Conservation (phyloP, 768 basidiomycete genomes). For the Leccinum sublutescens region DNA sequence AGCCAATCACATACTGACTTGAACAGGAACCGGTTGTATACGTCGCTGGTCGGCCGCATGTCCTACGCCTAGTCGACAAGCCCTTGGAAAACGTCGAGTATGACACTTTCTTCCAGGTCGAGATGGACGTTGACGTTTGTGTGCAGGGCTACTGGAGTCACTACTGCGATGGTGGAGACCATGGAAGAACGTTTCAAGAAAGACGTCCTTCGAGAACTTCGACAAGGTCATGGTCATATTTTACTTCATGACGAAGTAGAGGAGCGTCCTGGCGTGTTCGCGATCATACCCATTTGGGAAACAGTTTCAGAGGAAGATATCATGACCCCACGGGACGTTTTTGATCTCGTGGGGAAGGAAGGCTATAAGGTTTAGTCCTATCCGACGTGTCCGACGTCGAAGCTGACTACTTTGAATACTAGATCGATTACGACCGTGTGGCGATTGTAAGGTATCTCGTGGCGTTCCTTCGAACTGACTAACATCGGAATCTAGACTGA, state of each 20-base stretch:
- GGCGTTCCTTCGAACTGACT: background rate
- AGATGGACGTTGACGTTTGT: background rate
- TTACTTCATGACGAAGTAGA: conserved; percentile 95
- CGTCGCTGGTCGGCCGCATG: conserved; percentile 83
- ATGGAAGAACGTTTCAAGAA: conserved; percentile 89
- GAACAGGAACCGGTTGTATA: conserved; percentile 96
- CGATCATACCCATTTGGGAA: conserved; percentile 95
- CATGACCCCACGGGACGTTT: conserved; percentile 84
- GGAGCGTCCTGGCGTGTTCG: conserved; percentile 84
- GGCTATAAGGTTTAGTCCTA: conserved; percentile 56
- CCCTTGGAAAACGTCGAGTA: conserved; percentile 96
- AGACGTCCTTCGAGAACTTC: conserved; percentile 84
- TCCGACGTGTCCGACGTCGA: background rate
- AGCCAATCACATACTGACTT: background rate
- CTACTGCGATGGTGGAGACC: conserved; percentile 82
- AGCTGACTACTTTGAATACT: conserved; percentile 7
- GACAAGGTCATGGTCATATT: conserved; percentile 66
- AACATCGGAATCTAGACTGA: conserved; percentile 63
- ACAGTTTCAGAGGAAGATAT: conserved; percentile 77
- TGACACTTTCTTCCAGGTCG: conserved; percentile 21
- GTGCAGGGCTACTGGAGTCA: conserved; percentile 86
- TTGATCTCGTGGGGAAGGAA: conserved; percentile 68
- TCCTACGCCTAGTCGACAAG: conserved; percentile 80
- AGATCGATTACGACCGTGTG: conserved; percentile 87
- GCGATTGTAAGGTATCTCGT: conserved; percentile 59